A percentile compares a stretch with the other conserved stretches of the same genome.
These are phyloP conservation scores for Pseudopyricularia javanii DNA, from an alignment of 2,329 filamentous ascomycete species.

Conservation along the genomic window DNA sequence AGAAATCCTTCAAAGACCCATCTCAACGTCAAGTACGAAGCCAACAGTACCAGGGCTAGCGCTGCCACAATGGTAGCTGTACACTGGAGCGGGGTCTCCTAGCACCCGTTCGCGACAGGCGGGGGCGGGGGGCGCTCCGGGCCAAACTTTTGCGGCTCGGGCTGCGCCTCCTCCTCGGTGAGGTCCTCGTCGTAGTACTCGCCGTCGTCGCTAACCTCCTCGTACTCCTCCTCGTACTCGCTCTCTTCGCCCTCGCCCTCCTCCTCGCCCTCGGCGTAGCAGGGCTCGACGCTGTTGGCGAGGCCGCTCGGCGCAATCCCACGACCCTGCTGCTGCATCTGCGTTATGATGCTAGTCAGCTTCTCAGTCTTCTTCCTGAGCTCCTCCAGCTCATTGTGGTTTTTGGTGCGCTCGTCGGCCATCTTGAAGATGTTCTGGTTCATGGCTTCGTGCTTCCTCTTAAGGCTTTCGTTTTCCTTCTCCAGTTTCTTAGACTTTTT, in stretches of 20 bases:
- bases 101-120: constrained; percentile 8
- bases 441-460: constrained; percentile 84
- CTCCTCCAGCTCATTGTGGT: constrained; percentile 64
- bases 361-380: constrained; percentile 80
- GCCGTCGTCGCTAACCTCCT: constrained; percentile 34
- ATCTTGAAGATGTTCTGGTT: constrained; percentile 94
- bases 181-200: constrained; percentile 11
- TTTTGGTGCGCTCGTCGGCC: constrained; percentile 80
- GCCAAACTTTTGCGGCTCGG: constrained; percentile 29
- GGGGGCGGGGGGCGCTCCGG: constrained; percentile 32
- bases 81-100: constrained; percentile 1
- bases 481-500: constrained; percentile 96
- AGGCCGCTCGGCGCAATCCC: constrained; percentile 52
- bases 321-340: constrained; percentile 90
- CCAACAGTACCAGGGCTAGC: background rate
- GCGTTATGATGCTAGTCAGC: constrained; percentile 85
- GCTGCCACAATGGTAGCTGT: background rate
- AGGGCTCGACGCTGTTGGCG: constrained; percentile 45
- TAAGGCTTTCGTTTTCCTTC: constrained; percentile 87
- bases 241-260: constrained; percentile 52
- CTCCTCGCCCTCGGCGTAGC: constrained; percentile 48
- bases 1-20: background rate
- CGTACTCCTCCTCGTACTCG: constrained; percentile 43
- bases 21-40: background rate
- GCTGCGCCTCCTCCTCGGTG: constrained; percentile 17